phyloP scores from a whole-genome alignment of 2,329 filamentous ascomycete genomes.

The Colletotrichum magnum region DNA sequence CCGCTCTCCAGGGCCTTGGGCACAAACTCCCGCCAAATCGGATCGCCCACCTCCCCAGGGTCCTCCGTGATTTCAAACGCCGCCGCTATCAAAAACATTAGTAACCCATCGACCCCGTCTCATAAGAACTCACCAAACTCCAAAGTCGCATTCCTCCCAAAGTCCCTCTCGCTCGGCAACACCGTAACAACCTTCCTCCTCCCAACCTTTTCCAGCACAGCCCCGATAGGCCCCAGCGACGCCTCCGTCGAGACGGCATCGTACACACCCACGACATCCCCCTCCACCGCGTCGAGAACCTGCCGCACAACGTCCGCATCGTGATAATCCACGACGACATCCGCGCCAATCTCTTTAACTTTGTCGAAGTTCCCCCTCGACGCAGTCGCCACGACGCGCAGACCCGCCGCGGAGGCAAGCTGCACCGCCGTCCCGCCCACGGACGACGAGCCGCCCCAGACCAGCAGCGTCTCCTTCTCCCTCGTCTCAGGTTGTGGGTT shows the following conservation, averaged over 20 bases:
- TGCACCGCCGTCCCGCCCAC: slow-evolving; percentile 63
- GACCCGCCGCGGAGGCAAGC: slow-evolving; percentile 58
- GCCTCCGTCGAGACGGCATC: slow-evolving; percentile 8
- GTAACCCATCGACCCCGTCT: too few relatives aligned
- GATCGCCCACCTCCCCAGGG: neutral
- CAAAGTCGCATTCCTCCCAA: slow-evolving; percentile 15
- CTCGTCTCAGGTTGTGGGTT: too few relatives aligned
- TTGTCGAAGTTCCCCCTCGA: slow-evolving; percentile 58
- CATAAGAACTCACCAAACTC: neutral
- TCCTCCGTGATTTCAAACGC: slow-evolving; percentile 2
- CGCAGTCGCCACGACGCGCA: slow-evolving; percentile 59
- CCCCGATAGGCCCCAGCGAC: slow-evolving; percentile 10
- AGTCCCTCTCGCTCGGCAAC: neutral
- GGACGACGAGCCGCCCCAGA: slow-evolving; percentile 65
- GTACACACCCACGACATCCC: neutral
- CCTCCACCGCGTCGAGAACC: neutral
- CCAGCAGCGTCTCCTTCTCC: slow-evolving; percentile 39
- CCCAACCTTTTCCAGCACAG: slow-evolving; percentile 6
- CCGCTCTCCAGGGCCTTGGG: slow-evolving; percentile 10
- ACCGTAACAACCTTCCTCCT: neutral
- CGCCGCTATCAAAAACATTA: neutral
- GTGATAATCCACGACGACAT: slow-evolving; percentile 60
- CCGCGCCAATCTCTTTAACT: slow-evolving; percentile 58
- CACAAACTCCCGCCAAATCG: neutral
- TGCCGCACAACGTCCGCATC: slow-evolving; percentile 47